These are phyloP conservation scores for Ilyonectria destructans DNA, from an alignment of 2,329 filamentous ascomycete species.

Conservation along the genomic window DNA sequence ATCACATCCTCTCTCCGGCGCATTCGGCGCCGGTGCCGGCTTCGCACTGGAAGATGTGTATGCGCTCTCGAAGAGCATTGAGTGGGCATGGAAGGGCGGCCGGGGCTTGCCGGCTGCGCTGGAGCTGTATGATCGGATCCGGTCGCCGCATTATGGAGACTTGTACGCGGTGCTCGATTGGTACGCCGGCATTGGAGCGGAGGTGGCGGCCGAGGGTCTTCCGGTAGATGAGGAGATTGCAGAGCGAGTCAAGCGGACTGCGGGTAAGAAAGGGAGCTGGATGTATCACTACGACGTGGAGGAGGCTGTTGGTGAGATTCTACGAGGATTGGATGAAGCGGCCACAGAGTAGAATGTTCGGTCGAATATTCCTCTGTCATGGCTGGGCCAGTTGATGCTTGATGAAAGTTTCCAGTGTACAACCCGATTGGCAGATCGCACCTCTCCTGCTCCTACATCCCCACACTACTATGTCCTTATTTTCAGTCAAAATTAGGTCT, in stretches of 20 bases:
- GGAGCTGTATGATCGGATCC: constrained; percentile 47
- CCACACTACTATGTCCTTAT: no score
- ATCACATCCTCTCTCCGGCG: constrained; percentile 68
- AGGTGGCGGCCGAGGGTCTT: constrained; percentile 37
- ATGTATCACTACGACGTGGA: constrained; percentile 50
- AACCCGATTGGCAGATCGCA: not conserved
- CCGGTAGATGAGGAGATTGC: constrained; percentile 47
- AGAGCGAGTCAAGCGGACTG: constrained; percentile 40
- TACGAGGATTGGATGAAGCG: constrained; percentile 17
- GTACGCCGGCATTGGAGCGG: constrained; percentile 38
- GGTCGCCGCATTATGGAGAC: constrained; percentile 50
- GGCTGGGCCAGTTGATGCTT: not conserved
- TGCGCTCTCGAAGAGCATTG: constrained; percentile 43
- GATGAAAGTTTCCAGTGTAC: not conserved
- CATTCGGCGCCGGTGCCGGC: constrained; percentile 58
- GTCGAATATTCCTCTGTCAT: not conserved
- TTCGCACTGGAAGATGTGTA: constrained; percentile 57
- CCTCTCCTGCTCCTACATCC: not conserved
- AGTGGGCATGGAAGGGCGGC: constrained; percentile 43
- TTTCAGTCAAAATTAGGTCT: no score
- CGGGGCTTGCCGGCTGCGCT: constrained; percentile 41
- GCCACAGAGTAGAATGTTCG: not conserved
- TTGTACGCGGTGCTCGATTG: constrained; percentile 48
- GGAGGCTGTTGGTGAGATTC: constrained; percentile 33
- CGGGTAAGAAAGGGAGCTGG: constrained; percentile 44